Percentiles rank a stretch among this genome's conserved stretches.
Evolutionary conservation across 2,329 filamentous ascomycete genomes (phyloP).

Genomic region (Grosmannia serpens): DNA sequence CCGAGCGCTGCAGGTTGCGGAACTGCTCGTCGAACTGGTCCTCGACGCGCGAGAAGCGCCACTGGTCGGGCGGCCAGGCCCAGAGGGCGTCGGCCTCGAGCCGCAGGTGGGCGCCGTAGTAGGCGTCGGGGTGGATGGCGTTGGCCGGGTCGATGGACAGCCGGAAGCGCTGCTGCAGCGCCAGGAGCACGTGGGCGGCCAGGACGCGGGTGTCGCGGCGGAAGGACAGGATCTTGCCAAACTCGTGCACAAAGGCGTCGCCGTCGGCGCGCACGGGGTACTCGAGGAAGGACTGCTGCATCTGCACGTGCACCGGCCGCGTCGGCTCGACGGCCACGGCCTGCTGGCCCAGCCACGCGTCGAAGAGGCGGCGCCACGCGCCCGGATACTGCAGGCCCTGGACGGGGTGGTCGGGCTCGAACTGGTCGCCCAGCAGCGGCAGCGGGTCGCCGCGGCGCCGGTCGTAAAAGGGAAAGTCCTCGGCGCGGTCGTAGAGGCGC

Average conservation of each 20-base stretch:
- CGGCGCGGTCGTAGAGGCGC: constrained; percentile 16
- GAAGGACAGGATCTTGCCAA: constrained; percentile 23
- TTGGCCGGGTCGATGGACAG: constrained; percentile 15
- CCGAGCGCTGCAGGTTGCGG: constrained; percentile 14
- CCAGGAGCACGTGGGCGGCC: constrained; percentile 17
- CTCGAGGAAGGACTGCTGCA: constrained; percentile 24
- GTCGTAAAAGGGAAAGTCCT: constrained; percentile 18
- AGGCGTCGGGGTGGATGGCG: constrained; percentile 16
- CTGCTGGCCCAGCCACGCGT: constrained; percentile 18
- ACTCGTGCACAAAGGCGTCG: constrained; percentile 19
- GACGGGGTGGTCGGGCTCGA: constrained; percentile 19
- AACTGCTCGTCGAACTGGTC: constrained; percentile 21
- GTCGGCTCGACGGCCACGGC: background rate
- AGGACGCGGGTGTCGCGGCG: constrained; percentile 19
- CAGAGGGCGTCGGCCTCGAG: constrained; percentile 20
- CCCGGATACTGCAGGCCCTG: constrained; percentile 14
- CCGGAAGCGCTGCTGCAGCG: constrained; percentile 12
- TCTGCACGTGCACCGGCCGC: constrained; percentile 16
- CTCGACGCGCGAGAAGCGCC: constrained; percentile 19
- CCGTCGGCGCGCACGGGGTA: constrained; percentile 25
- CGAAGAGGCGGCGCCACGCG: constrained; percentile 18
- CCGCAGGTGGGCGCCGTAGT: constrained; percentile 21
- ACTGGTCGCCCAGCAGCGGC: constrained; percentile 18
- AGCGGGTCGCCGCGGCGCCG: constrained; percentile 11
- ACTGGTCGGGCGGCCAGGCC: constrained; percentile 19